Conservation (phyloP, 148 eudicot species). For the Spergularia bocconei region DNA sequence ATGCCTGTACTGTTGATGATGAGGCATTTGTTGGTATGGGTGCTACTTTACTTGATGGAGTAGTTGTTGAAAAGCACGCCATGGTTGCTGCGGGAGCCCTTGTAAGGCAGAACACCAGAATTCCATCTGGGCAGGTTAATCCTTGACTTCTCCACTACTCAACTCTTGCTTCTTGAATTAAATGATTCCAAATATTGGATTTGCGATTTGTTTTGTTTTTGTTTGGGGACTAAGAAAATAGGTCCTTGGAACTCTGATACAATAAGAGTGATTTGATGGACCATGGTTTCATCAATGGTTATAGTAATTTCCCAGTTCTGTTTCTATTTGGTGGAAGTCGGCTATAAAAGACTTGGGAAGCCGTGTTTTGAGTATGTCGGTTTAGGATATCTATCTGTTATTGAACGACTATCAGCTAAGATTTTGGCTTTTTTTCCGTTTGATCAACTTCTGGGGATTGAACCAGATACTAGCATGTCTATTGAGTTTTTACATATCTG, state of each 20-base stretch:
- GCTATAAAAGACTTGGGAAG: not conserved
- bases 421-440: not conserved
- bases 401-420: not conserved
- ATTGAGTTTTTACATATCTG: too few species aligned
- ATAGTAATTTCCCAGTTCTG: not conserved
- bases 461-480: not conserved
- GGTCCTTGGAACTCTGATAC: not conserved
- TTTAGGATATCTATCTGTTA: not conserved
- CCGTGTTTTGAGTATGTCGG: not conserved
- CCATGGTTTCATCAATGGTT: not conserved
- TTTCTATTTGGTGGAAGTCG: not conserved
- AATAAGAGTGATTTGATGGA: not conserved
- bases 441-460: not conserved
- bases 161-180: not conserved
- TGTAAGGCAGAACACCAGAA: constrained; percentile 62
- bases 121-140: constrained; percentile 52
- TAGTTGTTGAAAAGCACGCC: constrained; percentile 65
- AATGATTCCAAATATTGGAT: not conserved
- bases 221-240: not conserved
- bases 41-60: constrained; percentile 81
- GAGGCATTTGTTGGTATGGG: constrained; percentile 94
- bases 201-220: not conserved
- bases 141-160: constrained; percentile 11
- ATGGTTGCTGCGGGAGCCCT: constrained; percentile 92
- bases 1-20: constrained; percentile 79